A percentile compares a stretch with the other conserved stretches of the same genome.
These are phyloP conservation scores for Phytophthora brassicae DNA, from an alignment of 352 stramenopile species.

Conservation along the genomic window DNA sequence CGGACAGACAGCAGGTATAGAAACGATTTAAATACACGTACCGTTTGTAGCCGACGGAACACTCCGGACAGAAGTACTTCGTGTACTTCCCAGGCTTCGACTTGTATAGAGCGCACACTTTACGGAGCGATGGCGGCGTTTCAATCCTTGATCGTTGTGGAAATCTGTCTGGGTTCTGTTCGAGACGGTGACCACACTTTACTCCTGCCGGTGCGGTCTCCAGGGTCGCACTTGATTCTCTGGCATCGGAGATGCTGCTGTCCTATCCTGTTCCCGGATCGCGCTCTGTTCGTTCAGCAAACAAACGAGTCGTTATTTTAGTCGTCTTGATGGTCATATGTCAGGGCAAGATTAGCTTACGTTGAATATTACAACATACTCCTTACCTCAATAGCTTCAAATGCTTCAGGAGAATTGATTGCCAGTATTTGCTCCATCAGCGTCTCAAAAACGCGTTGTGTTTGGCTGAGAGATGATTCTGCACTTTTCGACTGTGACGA, in stretches of 20 bases:
- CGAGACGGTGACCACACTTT: neutral
- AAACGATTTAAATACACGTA: neutral
- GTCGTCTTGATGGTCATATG: neutral
- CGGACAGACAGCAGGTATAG: no score
- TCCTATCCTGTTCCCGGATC: neutral
- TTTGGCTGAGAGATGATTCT: neutral
- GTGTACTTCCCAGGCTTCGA: neutral
- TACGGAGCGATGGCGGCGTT: neutral
- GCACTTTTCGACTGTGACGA: neutral
- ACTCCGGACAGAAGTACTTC: no score
- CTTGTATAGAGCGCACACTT: constrained; percentile 2
- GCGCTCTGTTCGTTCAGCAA: neutral
- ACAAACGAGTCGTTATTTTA: no score
- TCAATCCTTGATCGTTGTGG: neutral
- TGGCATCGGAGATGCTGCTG: neutral
- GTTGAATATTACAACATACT: no score
- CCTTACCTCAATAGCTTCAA: no score
- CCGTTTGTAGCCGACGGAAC: neutral
- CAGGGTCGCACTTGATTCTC: neutral
- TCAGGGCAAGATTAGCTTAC: neutral
- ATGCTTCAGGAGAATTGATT: no score
- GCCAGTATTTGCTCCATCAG: no score
- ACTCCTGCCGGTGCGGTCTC: neutral
- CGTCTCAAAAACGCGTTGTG: constrained; percentile 11
- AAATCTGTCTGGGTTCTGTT: neutral